phyloP scores from a whole-genome alignment of 2,329 filamentous ascomycete species.

The Colletotrichum orchidophilum region DNA sequence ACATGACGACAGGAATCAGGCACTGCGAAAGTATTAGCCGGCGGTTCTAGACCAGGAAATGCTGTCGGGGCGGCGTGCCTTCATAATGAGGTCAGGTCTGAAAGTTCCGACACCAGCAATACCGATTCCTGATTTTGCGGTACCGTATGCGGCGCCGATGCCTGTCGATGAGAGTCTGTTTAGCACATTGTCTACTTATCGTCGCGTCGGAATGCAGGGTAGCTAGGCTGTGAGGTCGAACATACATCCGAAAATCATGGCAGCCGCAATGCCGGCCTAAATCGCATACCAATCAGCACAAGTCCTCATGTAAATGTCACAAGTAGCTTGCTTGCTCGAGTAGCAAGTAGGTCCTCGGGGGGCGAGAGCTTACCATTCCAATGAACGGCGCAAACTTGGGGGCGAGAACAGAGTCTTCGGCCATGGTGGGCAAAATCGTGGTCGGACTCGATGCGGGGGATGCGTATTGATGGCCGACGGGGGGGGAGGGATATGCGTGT shows the following conservation, averaged over 20 bases:
- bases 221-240: conserved; percentile 40
- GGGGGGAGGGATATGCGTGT: conserved; percentile 26
- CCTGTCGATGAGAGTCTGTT: conserved; percentile 46
- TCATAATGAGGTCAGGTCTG: conserved; percentile 89
- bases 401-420: conserved; percentile 65
- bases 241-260: conserved; percentile 86
- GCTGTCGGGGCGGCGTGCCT: conserved; percentile 61
- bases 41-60: background rate
- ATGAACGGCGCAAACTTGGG: conserved; percentile 90
- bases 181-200: conserved; percentile 12
- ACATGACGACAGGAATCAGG: conserved; percentile 93
- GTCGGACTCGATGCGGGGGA: conserved; percentile 23
- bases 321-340: conserved; percentile 5
- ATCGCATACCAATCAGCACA: conserved; percentile 38
- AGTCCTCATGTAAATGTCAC: conserved; percentile 11
- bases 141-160: conserved; percentile 84
- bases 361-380: conserved; percentile 75
- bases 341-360: conserved; percentile 10
- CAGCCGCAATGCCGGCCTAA: conserved; percentile 80
- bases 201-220: conserved; percentile 33
- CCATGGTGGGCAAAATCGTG: conserved; percentile 51
- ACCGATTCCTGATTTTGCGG: conserved; percentile 87
- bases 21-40: conserved; percentile 60
- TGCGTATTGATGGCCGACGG: conserved; percentile 36
- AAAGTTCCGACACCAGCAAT: conserved; percentile 88